These are phyloP conservation scores for Mycena capillaripes DNA, from an alignment of 768 basidiomycete genomes.

Conservation along the genomic window DNA sequence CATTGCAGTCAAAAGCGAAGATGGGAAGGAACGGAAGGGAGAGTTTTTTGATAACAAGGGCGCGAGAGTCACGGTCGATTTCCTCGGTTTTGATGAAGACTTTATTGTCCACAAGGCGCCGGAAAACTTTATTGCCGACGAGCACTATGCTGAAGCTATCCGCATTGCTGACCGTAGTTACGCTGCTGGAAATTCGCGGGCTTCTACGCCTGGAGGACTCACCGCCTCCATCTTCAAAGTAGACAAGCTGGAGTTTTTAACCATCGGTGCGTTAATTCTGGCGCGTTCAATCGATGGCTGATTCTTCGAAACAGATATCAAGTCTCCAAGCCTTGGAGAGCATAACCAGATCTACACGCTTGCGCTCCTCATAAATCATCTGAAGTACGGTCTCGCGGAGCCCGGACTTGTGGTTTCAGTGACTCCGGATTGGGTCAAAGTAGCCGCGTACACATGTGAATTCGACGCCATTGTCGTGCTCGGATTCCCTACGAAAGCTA, in stretches of 20 bases:
- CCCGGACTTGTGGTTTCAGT: slow-evolving; percentile 34
- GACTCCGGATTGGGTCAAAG: slow-evolving; percentile 38
- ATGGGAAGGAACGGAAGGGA: slow-evolving; percentile 24
- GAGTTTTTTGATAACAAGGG: slow-evolving; percentile 27
- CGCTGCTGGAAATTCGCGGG: slow-evolving; percentile 29
- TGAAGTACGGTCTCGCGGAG: slow-evolving; percentile 36
- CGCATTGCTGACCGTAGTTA: slow-evolving; percentile 31
- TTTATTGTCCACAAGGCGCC: slow-evolving; percentile 26
- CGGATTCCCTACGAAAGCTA: slow-evolving; percentile 33
- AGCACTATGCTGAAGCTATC: slow-evolving; percentile 33
- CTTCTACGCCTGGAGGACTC: slow-evolving; percentile 31
- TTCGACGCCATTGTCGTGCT: slow-evolving; percentile 36
- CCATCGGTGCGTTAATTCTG: slow-evolving; percentile 19
- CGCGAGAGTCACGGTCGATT: slow-evolving; percentile 22
- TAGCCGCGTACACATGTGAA: slow-evolving; percentile 35
- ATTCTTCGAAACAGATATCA: slow-evolving; percentile 10
- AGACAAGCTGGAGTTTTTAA: slow-evolving; percentile 30
- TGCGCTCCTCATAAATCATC: slow-evolving; percentile 36
- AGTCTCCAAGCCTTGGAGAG: slow-evolving; percentile 21
- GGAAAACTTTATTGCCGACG: slow-evolving; percentile 25
- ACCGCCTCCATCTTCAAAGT: slow-evolving; percentile 36
- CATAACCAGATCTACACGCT: slow-evolving; percentile 38
- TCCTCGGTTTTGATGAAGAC: slow-evolving; percentile 32
- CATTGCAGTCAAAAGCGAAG: slow-evolving; percentile 26
- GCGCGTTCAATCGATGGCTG: neutral